Evolutionary conservation across 2,329 filamentous ascomycete species (phyloP).

Genomic region (Fusarium chaquense): DNA sequence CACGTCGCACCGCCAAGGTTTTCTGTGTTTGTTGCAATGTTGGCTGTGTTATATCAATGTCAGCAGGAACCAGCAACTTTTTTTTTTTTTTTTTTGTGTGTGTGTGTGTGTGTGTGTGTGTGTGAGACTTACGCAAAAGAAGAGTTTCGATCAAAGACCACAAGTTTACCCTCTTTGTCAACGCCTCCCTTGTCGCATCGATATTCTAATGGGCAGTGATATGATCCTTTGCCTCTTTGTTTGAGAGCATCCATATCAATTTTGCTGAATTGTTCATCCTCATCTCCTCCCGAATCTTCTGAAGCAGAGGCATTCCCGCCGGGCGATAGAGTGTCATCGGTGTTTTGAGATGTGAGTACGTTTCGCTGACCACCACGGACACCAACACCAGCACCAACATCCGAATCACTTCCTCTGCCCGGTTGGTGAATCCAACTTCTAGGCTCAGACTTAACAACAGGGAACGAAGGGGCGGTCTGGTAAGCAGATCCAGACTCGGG

Average conservation of each 20-base stretch:
- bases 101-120: conserved; percentile 5
- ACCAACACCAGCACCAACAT: conserved; percentile 36
- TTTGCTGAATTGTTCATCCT: conserved; percentile 52
- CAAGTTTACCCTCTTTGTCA: conserved; percentile 54
- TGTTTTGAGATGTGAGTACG: conserved; percentile 40
- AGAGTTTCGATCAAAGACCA: conserved; percentile 58
- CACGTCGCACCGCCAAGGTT: conserved; percentile 56
- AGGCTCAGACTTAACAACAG: conserved; percentile 42
- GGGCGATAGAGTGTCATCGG: conserved; percentile 29
- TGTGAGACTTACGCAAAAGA: conserved; percentile 53
- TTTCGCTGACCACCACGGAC: conserved; percentile 42
- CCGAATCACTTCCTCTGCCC: conserved; percentile 35
- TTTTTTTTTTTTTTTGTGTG: too few relatives aligned
- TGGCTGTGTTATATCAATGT: conserved; percentile 49
- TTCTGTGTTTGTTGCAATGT: conserved; percentile 59
- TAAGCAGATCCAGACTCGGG: conserved; percentile 31
- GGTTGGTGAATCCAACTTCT: conserved; percentile 32
- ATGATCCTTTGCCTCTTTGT: conserved; percentile 55
- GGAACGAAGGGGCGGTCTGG: conserved; percentile 43
- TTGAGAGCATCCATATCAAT: conserved; percentile 57
- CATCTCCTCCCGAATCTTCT: conserved; percentile 50
- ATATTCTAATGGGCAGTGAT: conserved; percentile 53
- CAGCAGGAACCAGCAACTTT: conserved; percentile 28
- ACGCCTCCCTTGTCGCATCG: conserved; percentile 58
- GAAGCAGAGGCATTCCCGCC: conserved; percentile 45